A percentile compares a stretch with the other conserved stretches of the same genome.
Evolutionary conservation across 208 protist species (phyloP).

Genomic region (Leishmania tropica): DNA sequence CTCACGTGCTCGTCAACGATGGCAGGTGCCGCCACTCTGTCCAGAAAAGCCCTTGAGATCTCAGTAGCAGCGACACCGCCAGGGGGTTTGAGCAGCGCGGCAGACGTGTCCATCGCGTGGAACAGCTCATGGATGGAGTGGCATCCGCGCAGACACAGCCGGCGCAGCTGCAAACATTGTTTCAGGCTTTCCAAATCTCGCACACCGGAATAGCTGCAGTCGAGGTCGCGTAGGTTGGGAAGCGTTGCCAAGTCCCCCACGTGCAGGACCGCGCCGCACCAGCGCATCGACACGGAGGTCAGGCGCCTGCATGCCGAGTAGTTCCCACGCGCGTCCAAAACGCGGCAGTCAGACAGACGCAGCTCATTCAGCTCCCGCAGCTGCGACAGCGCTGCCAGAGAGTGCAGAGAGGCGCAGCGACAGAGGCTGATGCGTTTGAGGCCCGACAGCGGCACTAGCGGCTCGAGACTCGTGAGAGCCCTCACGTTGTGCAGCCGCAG

Average conservation of each 20-base stretch:
- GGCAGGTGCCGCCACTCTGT: neutral
- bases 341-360: constrained; percentile 10
- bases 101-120: neutral
- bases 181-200: constrained; percentile 6
- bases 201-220: constrained; percentile 24
- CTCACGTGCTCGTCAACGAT: neutral
- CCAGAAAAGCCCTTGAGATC: neutral
- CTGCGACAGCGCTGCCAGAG: constrained; percentile 13
- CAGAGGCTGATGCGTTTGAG: constrained; percentile 9
- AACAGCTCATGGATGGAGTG: constrained; percentile 19
- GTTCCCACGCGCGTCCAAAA: constrained; percentile 10
- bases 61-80: neutral
- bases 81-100: neutral
- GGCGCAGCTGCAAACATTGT: constrained; percentile 10
- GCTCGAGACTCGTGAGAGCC: constrained; percentile 7
- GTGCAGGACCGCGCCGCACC: constrained; percentile 19
- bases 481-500: constrained; percentile 18
- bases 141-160: constrained; percentile 20
- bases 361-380: constrained; percentile 4
- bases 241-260: constrained; percentile 17
- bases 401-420: constrained; percentile 16
- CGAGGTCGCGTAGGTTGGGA: constrained; percentile 14
- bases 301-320: constrained; percentile 12
- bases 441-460: neutral
- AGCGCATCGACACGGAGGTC: constrained; percentile 22